Conservation (phyloP, 1,284 basidiomycete species). For the Tilletia indica region DNA sequence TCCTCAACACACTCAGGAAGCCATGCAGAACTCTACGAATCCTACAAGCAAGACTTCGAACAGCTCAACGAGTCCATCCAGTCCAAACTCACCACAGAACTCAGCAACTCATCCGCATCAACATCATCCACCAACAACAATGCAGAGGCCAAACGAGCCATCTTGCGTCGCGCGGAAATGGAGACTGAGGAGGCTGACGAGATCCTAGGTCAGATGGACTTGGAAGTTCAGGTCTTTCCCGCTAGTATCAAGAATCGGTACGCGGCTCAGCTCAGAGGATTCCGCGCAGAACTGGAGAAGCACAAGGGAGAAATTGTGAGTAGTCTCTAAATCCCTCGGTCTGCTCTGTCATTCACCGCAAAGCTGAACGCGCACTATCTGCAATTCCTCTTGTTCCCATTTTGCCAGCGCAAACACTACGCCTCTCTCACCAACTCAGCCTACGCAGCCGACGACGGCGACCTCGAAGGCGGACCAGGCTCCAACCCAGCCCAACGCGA, state of each 20-base stretch:
- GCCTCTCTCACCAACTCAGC: slow-evolving; percentile 7
- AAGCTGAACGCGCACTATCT: not conserved
- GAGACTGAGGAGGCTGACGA: slow-evolving; percentile 98
- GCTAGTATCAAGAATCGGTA: slow-evolving; percentile 58
- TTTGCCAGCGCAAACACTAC: slow-evolving; percentile 1
- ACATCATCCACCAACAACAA: slow-evolving; percentile 28
- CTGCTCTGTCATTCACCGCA: not conserved
- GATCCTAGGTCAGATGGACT: slow-evolving; percentile 94
- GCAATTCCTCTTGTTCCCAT: not conserved
- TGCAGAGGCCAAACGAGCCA: slow-evolving; percentile 74
- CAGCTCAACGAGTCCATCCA: slow-evolving; percentile 43
- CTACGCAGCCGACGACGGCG: slow-evolving; percentile 26
- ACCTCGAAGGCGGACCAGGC: slow-evolving; percentile 21
- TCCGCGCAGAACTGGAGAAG: slow-evolving; percentile 40
- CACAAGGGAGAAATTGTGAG: slow-evolving; percentile 35
- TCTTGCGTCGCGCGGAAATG: slow-evolving; percentile 82
- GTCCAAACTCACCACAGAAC: slow-evolving; percentile 30
- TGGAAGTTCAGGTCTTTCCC: slow-evolving; percentile 95
- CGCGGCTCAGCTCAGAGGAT: slow-evolving; percentile 37
- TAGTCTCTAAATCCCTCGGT: not conserved
- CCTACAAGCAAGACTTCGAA: slow-evolving; percentile 50
- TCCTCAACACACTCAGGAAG: slow-evolving; percentile 8
- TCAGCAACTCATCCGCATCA: slow-evolving; percentile 8
- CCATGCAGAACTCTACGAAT: slow-evolving; percentile 54
- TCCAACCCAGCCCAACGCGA: slow-evolving; percentile 56